phyloP scores from a whole-genome alignment of 2,329 filamentous ascomycete genomes.

The Aspergillus nomiae region DNA sequence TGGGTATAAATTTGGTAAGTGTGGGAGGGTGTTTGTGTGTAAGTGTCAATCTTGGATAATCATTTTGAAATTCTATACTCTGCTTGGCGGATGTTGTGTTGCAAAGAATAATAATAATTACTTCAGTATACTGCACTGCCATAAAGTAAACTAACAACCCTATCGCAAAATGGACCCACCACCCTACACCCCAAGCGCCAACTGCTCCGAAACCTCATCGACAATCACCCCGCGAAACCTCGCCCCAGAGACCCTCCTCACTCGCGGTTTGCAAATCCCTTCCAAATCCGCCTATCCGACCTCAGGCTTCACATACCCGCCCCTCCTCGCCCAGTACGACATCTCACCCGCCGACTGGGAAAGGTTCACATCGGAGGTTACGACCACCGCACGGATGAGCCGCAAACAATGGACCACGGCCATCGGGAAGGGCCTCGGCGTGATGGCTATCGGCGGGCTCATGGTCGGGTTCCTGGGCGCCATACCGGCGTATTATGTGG shows the following conservation, averaged over 20 bases:
- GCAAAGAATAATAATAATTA: too few species aligned
- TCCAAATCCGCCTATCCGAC: slow-evolving; percentile 26
- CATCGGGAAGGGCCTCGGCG: slow-evolving; percentile 31
- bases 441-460: slow-evolving; percentile 31
- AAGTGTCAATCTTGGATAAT: too few species aligned
- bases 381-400: slow-evolving; percentile 29
- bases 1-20: too few species aligned
- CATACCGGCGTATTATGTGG: slow-evolving; percentile 30
- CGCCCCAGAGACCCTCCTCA: slow-evolving; percentile 13
- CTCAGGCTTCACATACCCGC: slow-evolving; percentile 36
- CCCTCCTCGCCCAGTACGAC: slow-evolving; percentile 22
- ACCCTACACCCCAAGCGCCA: background rate
- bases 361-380: slow-evolving; percentile 31
- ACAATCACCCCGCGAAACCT: background rate
- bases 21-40: too few species aligned
- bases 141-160: too few species aligned
- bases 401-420: slow-evolving; percentile 32
- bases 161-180: background rate
- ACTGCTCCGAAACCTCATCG: background rate
- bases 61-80: too few species aligned
- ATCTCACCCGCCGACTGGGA: slow-evolving; percentile 28
- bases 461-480: slow-evolving; percentile 34
- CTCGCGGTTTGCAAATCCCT: slow-evolving; percentile 34
- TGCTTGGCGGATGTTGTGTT: too few species aligned
- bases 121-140: too few species aligned